Evolutionary conservation across 2,329 filamentous ascomycete genomes (phyloP).

Genomic region (Botryosphaeria dothidea): DNA sequence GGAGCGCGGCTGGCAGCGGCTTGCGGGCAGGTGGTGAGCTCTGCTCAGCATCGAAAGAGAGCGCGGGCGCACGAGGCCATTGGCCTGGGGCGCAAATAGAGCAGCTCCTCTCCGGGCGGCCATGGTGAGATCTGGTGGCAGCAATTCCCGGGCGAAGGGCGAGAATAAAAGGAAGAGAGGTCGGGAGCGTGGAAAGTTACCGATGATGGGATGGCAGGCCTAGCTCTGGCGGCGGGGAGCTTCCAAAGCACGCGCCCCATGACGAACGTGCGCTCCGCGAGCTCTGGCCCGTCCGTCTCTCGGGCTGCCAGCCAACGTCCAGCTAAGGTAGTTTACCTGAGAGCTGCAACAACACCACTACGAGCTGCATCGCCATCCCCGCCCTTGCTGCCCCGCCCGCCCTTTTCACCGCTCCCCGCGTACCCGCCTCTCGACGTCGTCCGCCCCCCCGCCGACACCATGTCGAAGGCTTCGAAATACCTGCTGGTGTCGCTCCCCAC

Average conservation of each 20-base stretch:
- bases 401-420: not conserved
- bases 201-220: not conserved
- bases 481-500: conserved; percentile 87
- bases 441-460: conserved; percentile 23
- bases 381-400: not conserved
- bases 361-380: not conserved
- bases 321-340: not conserved
- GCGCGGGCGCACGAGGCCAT: conserved; percentile 11
- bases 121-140: not conserved
- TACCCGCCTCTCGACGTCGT: not conserved
- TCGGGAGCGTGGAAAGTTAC: not conserved
- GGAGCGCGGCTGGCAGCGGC: conserved; percentile 19
- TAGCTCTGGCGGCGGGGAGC: not conserved
- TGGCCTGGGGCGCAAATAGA: conserved; percentile 20
- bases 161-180: not conserved
- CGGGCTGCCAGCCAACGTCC: conserved; percentile 11
- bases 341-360: conserved; percentile 2
- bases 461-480: conserved; percentile 63
- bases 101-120: conserved; percentile 13
- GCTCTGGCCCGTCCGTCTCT: conserved; percentile 6
- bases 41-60: conserved; percentile 2
- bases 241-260: conserved; percentile 9
- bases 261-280: conserved; percentile 12
- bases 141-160: not conserved
- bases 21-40: not conserved